Evolutionary conservation across 176 grass and related monocot species (phyloP).

Genomic region (Elymus sibiricus): DNA sequence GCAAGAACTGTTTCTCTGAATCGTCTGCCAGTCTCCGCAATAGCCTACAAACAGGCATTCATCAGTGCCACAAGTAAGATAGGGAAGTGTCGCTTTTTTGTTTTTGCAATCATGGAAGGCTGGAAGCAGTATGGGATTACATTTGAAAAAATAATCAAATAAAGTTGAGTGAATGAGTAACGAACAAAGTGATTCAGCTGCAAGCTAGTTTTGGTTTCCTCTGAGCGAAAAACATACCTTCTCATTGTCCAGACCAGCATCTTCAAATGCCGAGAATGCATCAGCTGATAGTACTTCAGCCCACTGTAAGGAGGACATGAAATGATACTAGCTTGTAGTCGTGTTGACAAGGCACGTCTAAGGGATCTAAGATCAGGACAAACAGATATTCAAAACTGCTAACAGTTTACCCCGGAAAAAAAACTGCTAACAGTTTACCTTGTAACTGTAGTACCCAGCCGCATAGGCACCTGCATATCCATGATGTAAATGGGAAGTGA

Average conservation of each 20-base stretch:
- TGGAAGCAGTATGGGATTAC: background rate
- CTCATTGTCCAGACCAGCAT: conserved; percentile 83
- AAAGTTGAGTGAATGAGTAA: background rate
- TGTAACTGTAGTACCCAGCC: conserved; percentile 98
- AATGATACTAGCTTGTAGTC: background rate
- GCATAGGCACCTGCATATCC: conserved; percentile 75
- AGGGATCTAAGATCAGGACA: background rate
- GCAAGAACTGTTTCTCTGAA: conserved; percentile 95
- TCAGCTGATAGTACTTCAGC: conserved; percentile 94
- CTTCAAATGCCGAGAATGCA: conserved; percentile 99
- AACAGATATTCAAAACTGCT: background rate
- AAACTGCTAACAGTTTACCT: conserved; percentile 57
- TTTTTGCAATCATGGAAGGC: background rate
- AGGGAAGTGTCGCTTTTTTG: no score
- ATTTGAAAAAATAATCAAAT: no score
- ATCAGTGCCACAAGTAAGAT: background rate
- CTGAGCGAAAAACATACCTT: conserved; percentile 40
- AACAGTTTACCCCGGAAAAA: no score
- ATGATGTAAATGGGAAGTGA: background rate
- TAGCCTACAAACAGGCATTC: conserved; percentile 43
- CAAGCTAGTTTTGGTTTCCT: background rate
- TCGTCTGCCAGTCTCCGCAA: conserved; percentile 73
- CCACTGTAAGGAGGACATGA: conserved; percentile 51
- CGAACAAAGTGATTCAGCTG: background rate
- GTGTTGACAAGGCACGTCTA: no score